These are phyloP conservation scores for Evernia prunastri DNA, from an alignment of 495 filamentous ascomycete genomes.

Conservation along the genomic window DNA sequence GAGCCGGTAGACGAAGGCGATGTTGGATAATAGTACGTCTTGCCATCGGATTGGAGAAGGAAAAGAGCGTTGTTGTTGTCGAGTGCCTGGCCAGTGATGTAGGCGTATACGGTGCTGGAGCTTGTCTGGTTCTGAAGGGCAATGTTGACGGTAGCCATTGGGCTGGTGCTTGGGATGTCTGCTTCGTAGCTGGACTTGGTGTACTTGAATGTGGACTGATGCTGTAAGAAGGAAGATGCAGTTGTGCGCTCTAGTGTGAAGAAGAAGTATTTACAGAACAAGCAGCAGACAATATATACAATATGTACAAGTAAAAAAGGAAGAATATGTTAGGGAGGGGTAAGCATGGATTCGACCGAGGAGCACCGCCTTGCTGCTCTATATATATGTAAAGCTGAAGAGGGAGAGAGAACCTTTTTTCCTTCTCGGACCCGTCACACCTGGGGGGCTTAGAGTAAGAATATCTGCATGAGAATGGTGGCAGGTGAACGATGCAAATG, in stretches of 20 bases:
- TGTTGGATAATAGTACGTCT: conserved; percentile 48
- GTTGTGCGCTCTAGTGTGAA: neutral
- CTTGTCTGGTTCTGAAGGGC: conserved; percentile 56
- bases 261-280: conserved; percentile 5
- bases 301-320: conserved; percentile 7
- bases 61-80: conserved; percentile 54
- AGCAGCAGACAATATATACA: conserved; percentile 8
- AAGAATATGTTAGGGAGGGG: neutral
- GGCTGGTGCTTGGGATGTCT: conserved; percentile 26
- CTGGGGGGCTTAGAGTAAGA: no score
- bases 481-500: neutral
- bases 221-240: neutral
- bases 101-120: conserved; percentile 59
- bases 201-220: neutral
- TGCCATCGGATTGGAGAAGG: conserved; percentile 56
- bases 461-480: no score
- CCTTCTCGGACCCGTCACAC: no score
- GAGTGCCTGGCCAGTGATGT: conserved; percentile 60
- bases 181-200: neutral
- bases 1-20: conserved; percentile 41
- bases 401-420: no score
- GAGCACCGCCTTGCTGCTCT: neutral
- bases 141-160: conserved; percentile 44
- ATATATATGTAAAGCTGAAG: neutral
- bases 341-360: neutral